Percentiles rank a stretch among this genome's conserved stretches.
These are phyloP conservation scores for Claviceps sp. DNA, from an alignment of 2,329 filamentous ascomycete genomes.

Conservation along the genomic window DNA sequence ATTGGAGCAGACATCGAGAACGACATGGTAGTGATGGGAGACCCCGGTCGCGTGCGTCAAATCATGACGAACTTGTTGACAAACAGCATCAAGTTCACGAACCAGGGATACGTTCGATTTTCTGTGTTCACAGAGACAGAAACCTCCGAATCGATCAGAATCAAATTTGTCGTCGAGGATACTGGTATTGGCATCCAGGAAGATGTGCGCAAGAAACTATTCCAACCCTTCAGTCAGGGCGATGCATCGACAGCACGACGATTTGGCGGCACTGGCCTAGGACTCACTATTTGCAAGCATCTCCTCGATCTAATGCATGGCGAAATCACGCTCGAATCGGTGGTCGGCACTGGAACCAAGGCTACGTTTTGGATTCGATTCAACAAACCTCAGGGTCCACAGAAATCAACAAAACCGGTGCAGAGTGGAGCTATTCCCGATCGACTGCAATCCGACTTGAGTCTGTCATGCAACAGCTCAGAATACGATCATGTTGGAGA, in stretches of 20 bases:
- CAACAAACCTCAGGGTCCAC: constrained; percentile 47
- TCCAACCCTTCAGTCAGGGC: constrained; percentile 71
- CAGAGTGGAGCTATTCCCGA: constrained; percentile 54
- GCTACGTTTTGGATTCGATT: constrained; percentile 68
- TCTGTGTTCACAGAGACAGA: constrained; percentile 51
- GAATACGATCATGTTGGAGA: constrained; percentile 40
- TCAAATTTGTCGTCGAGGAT: constrained; percentile 62
- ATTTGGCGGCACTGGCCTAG: constrained; percentile 69
- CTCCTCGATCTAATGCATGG: constrained; percentile 69
- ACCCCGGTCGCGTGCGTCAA: constrained; percentile 71
- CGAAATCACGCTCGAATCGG: constrained; percentile 56
- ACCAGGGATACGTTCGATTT: constrained; percentile 53
- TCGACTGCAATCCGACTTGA: constrained; percentile 49
- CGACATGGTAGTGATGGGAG: constrained; percentile 70
- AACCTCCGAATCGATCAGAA: constrained; percentile 48
- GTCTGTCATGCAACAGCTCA: constrained; percentile 53
- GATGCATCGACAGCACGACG: constrained; percentile 65
- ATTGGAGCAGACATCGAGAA: constrained; percentile 48
- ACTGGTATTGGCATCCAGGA: constrained; percentile 74
- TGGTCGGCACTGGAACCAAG: constrained; percentile 54
- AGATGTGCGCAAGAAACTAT: constrained; percentile 57
- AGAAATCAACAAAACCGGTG: constrained; percentile 37
- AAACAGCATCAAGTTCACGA: constrained; percentile 65
- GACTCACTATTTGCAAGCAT: constrained; percentile 71
- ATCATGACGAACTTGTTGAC: constrained; percentile 71